Conservation (phyloP, 768 basidiomycete species). For the Amanita exitialis region DNA sequence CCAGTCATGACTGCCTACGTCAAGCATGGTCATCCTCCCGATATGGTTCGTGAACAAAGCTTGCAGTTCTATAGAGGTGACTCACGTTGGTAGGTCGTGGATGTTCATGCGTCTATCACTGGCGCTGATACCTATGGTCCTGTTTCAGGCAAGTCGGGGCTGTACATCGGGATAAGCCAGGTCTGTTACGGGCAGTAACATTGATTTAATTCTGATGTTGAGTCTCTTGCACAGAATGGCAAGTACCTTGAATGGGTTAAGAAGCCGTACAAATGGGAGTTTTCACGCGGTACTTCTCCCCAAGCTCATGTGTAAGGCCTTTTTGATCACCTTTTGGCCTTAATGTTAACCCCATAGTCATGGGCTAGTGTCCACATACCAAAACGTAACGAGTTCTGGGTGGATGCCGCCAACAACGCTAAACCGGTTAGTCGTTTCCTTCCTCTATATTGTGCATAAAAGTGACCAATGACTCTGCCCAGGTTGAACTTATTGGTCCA, state of each 20-base stretch:
- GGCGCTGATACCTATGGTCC: background rate
- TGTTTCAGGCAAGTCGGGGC: background rate
- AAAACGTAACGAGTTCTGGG: background rate
- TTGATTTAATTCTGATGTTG: background rate
- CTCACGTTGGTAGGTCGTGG: background rate
- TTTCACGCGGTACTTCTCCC: background rate
- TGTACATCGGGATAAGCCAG: background rate
- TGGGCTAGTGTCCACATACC: background rate
- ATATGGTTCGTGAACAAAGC: background rate
- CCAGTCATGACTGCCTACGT: background rate
- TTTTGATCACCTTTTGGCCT: background rate
- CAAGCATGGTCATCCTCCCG: background rate
- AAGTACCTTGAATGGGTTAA: background rate
- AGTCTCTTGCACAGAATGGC: background rate
- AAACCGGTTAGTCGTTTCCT: background rate
- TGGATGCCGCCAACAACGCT: background rate
- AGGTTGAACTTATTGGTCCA: background rate
- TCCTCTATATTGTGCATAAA: background rate
- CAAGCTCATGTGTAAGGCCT: background rate
- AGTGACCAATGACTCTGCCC: background rate
- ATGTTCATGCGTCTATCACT: background rate
- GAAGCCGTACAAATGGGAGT: background rate
- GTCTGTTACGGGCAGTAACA: background rate
- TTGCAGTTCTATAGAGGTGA: background rate
- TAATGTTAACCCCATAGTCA: background rate